Base-by-base conservation (phyloP, 2,329 filamentous ascomycete genomes). In the Penicillium decumbens region DNA sequence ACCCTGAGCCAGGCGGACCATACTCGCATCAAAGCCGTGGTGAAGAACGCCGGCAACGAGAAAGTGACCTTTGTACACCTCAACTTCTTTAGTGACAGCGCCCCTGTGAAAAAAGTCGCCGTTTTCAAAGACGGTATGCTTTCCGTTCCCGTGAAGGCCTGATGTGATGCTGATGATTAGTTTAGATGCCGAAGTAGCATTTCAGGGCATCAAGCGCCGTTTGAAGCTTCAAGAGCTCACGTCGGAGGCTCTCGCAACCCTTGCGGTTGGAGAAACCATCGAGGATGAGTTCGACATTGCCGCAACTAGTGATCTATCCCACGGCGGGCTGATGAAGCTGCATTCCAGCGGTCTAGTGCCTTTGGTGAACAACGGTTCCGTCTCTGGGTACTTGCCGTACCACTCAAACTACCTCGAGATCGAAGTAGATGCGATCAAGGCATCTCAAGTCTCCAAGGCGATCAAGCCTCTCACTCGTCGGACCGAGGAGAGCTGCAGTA, bases 321-420 rank as follows among this genome's bases (percentile, higher is more conserved):
- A 63, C n/a, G 73, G 74, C 30, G 83, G 82, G 50, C 70, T 72
- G 43, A 82, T 82, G 61, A 77, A 77, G 46, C 66, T 88, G 42
- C 72, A 76, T 46, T 75, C 81, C 4, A 69, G 70, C 4, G 84
- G 84, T 5, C 72, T 75, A 9, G 73, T 87, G 38, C 77, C 80
- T 7, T 78, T 77, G 47, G 79, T 82, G 27, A 72, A 75, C 20
- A 70, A 71, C 38, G 72, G 76, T 41, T 69, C 76, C 35, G 74
- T 87, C 30, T 66, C 76, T 8, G 81, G 79, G 42, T 76, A 75
- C 39, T 65, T 85, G 2, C 65, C 76, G 9, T 87, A 79, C 69
- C 69, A 74, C 45, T 82, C 80, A 62, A 86, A 87, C 69, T 72
- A 74, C 13, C 67, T 87, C 41, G 74, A 73, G 44, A 72, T 84